phyloP scores from a whole-genome alignment of 1,284 basidiomycete species.

The Naganishia sp. region DNA sequence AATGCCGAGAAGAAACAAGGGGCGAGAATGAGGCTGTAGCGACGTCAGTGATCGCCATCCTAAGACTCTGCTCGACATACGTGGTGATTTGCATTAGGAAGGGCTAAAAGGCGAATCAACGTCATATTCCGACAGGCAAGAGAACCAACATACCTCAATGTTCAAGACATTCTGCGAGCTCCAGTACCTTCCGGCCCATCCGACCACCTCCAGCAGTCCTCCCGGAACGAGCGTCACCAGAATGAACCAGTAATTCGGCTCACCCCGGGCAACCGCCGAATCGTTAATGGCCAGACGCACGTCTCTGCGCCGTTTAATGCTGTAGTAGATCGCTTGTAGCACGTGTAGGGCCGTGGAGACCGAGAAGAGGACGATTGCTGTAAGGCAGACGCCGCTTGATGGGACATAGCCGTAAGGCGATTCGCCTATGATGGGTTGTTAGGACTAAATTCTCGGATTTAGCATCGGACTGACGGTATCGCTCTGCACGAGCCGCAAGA shows the following conservation, averaged over 20 bases:
- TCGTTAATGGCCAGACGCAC: not conserved
- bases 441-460: not conserved
- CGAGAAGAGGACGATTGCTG: constrained; percentile 22
- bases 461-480: constrained; percentile 5
- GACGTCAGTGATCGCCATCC: not conserved
- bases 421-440: not conserved
- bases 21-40: constrained; percentile 45
- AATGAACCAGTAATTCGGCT: constrained; percentile 57
- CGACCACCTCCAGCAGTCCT: constrained; percentile 59
- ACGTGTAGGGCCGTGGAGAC: constrained; percentile 14
- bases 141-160: constrained; percentile 5
- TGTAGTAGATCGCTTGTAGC: constrained; percentile 18
- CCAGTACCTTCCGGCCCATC: constrained; percentile 47
- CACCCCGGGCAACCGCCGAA: not conserved
- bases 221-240: constrained; percentile 60
- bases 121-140: not conserved
- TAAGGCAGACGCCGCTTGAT: constrained; percentile 50
- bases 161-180: constrained; percentile 38
- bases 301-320: constrained; percentile 2
- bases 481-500: constrained; percentile 1
- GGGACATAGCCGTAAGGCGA: constrained; percentile 40
- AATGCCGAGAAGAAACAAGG: constrained; percentile 52
- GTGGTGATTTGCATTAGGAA: constrained; percentile 57
- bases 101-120: constrained; percentile 35
- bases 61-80: constrained; percentile 34